These are phyloP conservation scores for Blastocystis sp. DNA, from an alignment of 352 stramenopile species.

Conservation along the genomic window DNA sequence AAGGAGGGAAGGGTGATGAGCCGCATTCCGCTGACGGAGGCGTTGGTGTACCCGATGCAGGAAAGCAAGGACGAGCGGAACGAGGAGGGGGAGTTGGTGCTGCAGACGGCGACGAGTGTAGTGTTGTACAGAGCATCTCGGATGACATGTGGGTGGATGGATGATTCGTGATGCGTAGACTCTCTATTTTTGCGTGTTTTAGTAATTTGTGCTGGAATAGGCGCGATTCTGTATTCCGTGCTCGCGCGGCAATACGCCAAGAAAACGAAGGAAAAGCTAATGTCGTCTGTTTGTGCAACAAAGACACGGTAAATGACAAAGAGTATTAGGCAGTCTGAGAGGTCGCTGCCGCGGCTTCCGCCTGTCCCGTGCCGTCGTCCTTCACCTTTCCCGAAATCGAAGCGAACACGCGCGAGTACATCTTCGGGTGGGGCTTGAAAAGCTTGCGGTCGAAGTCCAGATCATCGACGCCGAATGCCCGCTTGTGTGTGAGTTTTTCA, in stretches of 20 bases:
- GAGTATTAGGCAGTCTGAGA: neutral
- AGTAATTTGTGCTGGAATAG: neutral
- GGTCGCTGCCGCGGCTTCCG: neutral
- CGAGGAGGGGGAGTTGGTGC: neutral
- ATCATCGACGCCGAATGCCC: slow-evolving; percentile 12
- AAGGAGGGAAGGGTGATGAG: neutral
- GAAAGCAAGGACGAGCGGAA: neutral
- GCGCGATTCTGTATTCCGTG: neutral
- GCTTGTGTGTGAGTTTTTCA: slow-evolving; percentile 20
- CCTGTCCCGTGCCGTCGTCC: neutral
- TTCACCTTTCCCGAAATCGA: slow-evolving; percentile 63
- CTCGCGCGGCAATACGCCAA: neutral
- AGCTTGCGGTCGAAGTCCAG: slow-evolving; percentile 34
- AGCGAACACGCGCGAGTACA: slow-evolving; percentile 34
- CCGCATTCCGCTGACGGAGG: neutral
- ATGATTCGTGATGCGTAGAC: neutral
- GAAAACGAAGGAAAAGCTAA: neutral
- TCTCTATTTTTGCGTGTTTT: neutral
- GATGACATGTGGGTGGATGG: neutral
- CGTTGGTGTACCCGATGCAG: slow-evolving; percentile 14
- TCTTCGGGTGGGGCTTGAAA: slow-evolving; percentile 23
- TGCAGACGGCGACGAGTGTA: neutral
- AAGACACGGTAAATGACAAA: slow-evolving; percentile 22
- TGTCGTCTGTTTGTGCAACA: slow-evolving; percentile 23
- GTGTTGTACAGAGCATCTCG: neutral